Evolutionary conservation across 441 rosid species (phyloP), one percentile per base, ranked within the genome.

Genomic region (Euphorbia schlechtendalii): DNA sequence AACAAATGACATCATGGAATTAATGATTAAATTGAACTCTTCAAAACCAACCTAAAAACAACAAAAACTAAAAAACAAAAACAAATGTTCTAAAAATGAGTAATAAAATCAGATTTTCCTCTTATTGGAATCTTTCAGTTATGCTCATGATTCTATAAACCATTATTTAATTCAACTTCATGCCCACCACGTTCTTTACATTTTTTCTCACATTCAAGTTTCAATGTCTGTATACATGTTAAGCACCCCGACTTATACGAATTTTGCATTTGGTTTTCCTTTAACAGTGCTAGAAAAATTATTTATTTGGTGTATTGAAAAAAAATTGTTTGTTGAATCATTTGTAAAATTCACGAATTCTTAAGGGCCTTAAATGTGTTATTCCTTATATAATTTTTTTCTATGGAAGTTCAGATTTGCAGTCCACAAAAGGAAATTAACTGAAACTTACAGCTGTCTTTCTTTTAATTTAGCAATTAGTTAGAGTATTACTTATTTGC

Each of bases 181-280:
- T 65, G 82, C 74, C 56, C 58, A 67, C 63, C 85, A 77, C 74
- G 81, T 80, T 69, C 61, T 61, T 66, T 30, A 13, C 40, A 32
- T 51, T 53, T 66, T 20, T 46, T 49, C 52, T 32, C 10, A n/a
- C n/a, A n/a, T n/a, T n/a, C n/a, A n/a, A n/a, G n/a, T n/a, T n/a
- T n/a, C n/a, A n/a, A n/a, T n/a, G n/a, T n/a, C n/a, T n/a, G n/a
- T n/a, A n/a, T n/a, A n/a, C n/a, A n/a, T n/a, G n/a, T n/a, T n/a
- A n/a, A n/a, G n/a, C n/a, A n/a, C n/a, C n/a, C n/a, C n/a, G n/a
- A n/a, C n/a, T n/a, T n/a, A n/a, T n/a, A n/a, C n/a, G n/a, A n/a
- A n/a, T n/a, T n/a, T n/a, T n/a, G n/a, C n/a, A n/a, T n/a, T n/a
- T n/a, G n/a, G n/a, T n/a, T n/a, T n/a, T n/a, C n/a, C n/a, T n/a